Base-by-base conservation (phyloP, 208 protist genomes). In the Trypanosoma platydactyli region DNA sequence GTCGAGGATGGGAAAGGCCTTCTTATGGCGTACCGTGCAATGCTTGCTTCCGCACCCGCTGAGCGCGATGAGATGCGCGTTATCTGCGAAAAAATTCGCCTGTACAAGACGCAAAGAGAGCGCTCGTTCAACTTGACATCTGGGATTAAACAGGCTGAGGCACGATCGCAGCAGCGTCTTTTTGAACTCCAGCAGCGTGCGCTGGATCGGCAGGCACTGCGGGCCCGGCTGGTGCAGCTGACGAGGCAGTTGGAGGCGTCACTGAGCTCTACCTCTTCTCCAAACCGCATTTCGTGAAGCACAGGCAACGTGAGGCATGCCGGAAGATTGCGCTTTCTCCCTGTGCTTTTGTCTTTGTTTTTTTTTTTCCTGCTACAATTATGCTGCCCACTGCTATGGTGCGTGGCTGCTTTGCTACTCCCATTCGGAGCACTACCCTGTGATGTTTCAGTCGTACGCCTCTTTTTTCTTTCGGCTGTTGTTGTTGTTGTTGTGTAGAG, bases 151-250 rank as follows among this genome's bases (percentile, higher is more conserved):
- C 22, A 61, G 20, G 60, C 49, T 15, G 58, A 57, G 54, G 38
- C 18, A 25, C 25, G 57, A 27, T 56, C 81, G 30, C 49, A 67
- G 48, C 50, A 64, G 33, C 62, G 77, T 35, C 59, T 64, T 61
- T 29, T 53, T 41, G 59, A 59, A 16, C 48, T 87, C 44, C 54
- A 56, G 30, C 72, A 45, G 27, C 68, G 77, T n/a, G 15, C 67
- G 1, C 57, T 80, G 46, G 70, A 76, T 71, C 80, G 74, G 50
- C 40, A 76, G 33, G 70, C 75, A 50, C 38, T 62, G 27, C 64
- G 74, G 42, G 77, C 77, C 11, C 62, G 76, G 58, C 66, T 87
- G 9, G 44, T 55, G 29, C 76, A 83, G 58, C 63, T 87, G 25
- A 41, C 59, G 24, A 67, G 33, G 30, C 50, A 67, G 20, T 41